Conservation (phyloP, 768 basidiomycete species). For the Hygrocybe coccinea region DNA sequence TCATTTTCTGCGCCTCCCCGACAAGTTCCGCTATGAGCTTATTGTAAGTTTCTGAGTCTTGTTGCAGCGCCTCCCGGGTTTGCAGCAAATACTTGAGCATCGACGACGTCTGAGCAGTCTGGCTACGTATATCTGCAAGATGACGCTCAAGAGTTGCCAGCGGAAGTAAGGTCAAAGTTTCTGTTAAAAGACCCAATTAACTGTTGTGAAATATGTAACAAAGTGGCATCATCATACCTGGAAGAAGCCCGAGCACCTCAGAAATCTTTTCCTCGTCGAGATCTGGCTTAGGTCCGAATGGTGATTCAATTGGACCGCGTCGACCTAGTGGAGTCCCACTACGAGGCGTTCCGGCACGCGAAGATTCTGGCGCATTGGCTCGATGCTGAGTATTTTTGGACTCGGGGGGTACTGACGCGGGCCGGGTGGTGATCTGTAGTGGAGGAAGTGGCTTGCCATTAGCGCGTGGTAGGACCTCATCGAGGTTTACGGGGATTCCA, state of each 20-base stretch:
- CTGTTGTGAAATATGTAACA: conserved; percentile 1
- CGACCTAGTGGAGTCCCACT: conserved; percentile 23
- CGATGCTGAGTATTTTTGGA: conserved; percentile 31
- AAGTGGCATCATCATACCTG: conserved; percentile 44
- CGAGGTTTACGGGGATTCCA: conserved; percentile 91
- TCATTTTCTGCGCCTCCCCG: conserved; percentile 84
- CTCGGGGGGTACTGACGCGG: conserved; percentile 74
- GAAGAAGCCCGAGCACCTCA: conserved; percentile 57
- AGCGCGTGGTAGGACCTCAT: conserved; percentile 76
- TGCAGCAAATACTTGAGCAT: conserved; percentile 80
- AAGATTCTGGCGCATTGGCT: conserved; percentile 36
- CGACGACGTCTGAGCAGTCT: conserved; percentile 71
- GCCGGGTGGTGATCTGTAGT: conserved; percentile 77
- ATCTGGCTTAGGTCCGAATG: conserved; percentile 71
- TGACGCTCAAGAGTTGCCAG: conserved; percentile 60
- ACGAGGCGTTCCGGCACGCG: conserved; percentile 52
- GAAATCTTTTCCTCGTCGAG: conserved; percentile 64
- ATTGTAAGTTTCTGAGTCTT: conserved; percentile 87
- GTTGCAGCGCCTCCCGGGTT: conserved; percentile 72
- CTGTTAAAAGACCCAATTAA: conserved; percentile 40
- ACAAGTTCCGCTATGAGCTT: conserved; percentile 87
- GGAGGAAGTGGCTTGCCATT: conserved; percentile 67
- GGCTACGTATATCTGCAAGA: conserved; percentile 60
- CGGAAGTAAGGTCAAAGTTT: conserved; percentile 67
- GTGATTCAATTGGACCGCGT: conserved; percentile 30